These are phyloP conservation scores for Aspergillus heteromorphus DNA, from an alignment of 495 filamentous ascomycete species.

Conservation along the genomic window DNA sequence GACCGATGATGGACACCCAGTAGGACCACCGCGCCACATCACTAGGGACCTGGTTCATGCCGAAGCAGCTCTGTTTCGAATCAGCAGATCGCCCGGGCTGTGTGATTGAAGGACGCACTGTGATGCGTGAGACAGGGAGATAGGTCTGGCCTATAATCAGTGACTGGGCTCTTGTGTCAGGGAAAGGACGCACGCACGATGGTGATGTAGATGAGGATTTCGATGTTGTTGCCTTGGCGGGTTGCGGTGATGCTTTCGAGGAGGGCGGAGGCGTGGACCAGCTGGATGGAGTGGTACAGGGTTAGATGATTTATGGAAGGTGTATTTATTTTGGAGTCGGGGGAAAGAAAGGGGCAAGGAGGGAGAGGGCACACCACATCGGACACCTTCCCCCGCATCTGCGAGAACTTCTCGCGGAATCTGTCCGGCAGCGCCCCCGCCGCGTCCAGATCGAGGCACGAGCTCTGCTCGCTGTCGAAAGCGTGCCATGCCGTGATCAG, in stretches of 20 bases:
- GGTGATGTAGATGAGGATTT: conserved; percentile 14
- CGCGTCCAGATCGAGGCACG: neutral
- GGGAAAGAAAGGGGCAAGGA: too few relatives aligned
- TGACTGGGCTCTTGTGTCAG: neutral
- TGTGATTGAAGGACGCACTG: conserved; percentile 5
- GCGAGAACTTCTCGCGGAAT: neutral
- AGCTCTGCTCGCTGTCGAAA: neutral
- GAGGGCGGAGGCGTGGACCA: conserved; percentile 18
- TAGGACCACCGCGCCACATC: conserved; percentile 15
- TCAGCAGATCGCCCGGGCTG: neutral
- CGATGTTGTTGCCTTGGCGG: conserved; percentile 17
- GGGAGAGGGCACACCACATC: neutral
- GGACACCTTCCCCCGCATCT: conserved; percentile 4
- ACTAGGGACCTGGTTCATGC: conserved; percentile 17
- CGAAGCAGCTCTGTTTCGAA: conserved; percentile 9
- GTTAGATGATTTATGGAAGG: neutral
- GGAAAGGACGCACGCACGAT: conserved; percentile 8
- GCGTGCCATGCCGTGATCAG: neutral
- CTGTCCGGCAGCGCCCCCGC: neutral
- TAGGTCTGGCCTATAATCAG: conserved; percentile 12
- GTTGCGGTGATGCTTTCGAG: conserved; percentile 16
- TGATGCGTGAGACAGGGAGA: conserved; percentile 12
- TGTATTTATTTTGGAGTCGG: too few relatives aligned
- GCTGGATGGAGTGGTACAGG: neutral
- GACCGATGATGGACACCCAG: conserved; percentile 11